Base-by-base conservation (phyloP, 345 rosid species). In the Moricandia moricandioides region DNA sequence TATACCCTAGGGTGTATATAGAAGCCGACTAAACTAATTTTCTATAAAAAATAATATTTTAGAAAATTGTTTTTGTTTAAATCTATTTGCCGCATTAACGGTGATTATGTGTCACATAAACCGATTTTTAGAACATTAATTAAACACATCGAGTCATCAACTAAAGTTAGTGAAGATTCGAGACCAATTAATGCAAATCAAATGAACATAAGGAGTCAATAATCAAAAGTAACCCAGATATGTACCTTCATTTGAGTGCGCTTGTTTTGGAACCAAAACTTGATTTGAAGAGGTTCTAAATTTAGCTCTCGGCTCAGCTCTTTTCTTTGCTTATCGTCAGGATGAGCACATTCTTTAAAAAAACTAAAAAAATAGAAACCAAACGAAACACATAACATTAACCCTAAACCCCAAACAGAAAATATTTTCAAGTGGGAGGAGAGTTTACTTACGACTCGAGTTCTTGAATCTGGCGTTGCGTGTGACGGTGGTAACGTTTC, bases 251-350 rank as follows among this genome's bases (percentile, higher is more conserved):
- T 87, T 81, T 91, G 98, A 12, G 98, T 94, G 17, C 97, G 98
- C 79, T 91, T 91, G 84, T 91, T 94, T 84, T 94, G 98, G 81
- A 94, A 94, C 98, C 98, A 94, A 80, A 94, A 94, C 68, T 94
- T 94, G 69, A 94, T 83, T 79, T 94, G 98, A 70, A 94, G 78
- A 59, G 96, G 96, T 76, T 91, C 97, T 57, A 94, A 70, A 45
- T 79, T 85, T 60, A 94, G 84, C 75, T 88, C 89, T 0, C 95
- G 84, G 54, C 98, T 82, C 45, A 94, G 85, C 74, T 88, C 93
- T 70, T 94, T 94, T 65, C 98, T 82, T 82, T 94, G 98, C 85
- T 94, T 94, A 70, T 94, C 98, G 45, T 90, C 98, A 1, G 98
- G 98, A 69, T 90, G 97, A 39, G 98, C 96, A 47, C 88, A 91